A percentile compares a stretch with the other conserved stretches of the same genome.
Conservation (phyloP, 2,329 filamentous ascomycete genomes). For the Colletotrichum sp. region DNA sequence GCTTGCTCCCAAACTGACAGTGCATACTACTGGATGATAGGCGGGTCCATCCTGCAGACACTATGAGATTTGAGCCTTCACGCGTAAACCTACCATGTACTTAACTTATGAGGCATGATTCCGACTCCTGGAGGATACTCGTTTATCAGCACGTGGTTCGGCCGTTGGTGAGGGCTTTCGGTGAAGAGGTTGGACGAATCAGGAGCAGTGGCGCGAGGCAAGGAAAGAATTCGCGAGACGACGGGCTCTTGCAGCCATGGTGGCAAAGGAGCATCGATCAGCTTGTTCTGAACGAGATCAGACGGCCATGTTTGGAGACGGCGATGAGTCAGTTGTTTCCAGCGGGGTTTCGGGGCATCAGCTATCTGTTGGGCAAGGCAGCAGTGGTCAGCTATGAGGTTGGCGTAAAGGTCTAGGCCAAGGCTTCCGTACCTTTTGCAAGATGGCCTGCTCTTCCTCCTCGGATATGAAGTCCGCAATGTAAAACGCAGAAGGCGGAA, state of each 20-base stretch:
- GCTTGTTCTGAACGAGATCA: constrained; percentile 76
- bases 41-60: constrained; percentile 72
- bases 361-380: constrained; percentile 59
- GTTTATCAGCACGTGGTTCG: constrained; percentile 94
- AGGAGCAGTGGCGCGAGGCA: constrained; percentile 34
- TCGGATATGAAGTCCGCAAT: constrained; percentile 82
- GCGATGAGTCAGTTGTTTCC: constrained; percentile 88
- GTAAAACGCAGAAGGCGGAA: constrained; percentile 79
- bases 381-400: constrained; percentile 10
- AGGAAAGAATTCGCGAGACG: constrained; percentile 62
- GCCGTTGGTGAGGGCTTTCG: constrained; percentile 72
- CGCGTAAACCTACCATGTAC: constrained; percentile 29
- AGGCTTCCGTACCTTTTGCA: constrained; percentile 66
- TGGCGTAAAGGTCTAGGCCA: background rate
- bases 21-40: constrained; percentile 88
- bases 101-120: constrained; percentile 91
- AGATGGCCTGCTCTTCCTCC: constrained; percentile 73
- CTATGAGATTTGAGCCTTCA: constrained; percentile 27
- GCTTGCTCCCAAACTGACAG: constrained; percentile 81
- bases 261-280: constrained; percentile 78
- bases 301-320: constrained; percentile 92
- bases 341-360: constrained; percentile 74
- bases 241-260: constrained; percentile 76
- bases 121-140: constrained; percentile 88
- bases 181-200: constrained; percentile 52